Base-by-base conservation (phyloP, 345 rosid species). In the Citrus trifoliata region DNA sequence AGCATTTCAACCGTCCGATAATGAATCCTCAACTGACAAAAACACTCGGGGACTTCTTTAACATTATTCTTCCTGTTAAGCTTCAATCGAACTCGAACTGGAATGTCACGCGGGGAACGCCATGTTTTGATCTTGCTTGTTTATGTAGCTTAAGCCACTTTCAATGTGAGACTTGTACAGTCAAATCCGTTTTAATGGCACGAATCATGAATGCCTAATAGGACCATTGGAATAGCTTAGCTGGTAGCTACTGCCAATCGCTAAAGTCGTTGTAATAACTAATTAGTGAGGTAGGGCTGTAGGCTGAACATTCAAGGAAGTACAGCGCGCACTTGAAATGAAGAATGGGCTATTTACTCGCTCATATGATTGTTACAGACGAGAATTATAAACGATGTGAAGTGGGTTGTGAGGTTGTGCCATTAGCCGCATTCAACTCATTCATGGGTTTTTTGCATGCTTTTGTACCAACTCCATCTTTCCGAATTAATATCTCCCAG, bases 401-500 rank as follows among this genome's bases (percentile, higher is more conserved):
- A 13, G 27, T 74, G 32, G 56, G 77, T 5, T 38, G 67, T 18
- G 58, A 35, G n/a, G 25, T 24, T 14, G 67, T 53, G 58, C 24
- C 32, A 16, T 14, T 13, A 59, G 51, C 14, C 32, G 10, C 55
- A 59, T 73, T 61, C 40, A 74, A 74, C 27, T 25, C 37, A 73
- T 65, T 59, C 64, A 75, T 58, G 71, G 75, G 46, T 37, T 24
- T 70, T 73, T 25, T 71, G 64, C 74, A 28, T 75, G 70, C 70
- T 46, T 63, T 62, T 53, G 70, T 46, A 75, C 60, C 78, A 28
- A 75, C 78, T 75, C 78, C 70, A 40, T 74, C 68, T 61, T 60
- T 61, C 53, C 58, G 19, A 7, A 60, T 37, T 74, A n/a, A 74
- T 42, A 38, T 61, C 33, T 38, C 33, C 25, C 33, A 16, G 35